These are phyloP conservation scores for Eryngium alpinum DNA, from an alignment of 140 eudicot genomes.

Conservation along the genomic window DNA sequence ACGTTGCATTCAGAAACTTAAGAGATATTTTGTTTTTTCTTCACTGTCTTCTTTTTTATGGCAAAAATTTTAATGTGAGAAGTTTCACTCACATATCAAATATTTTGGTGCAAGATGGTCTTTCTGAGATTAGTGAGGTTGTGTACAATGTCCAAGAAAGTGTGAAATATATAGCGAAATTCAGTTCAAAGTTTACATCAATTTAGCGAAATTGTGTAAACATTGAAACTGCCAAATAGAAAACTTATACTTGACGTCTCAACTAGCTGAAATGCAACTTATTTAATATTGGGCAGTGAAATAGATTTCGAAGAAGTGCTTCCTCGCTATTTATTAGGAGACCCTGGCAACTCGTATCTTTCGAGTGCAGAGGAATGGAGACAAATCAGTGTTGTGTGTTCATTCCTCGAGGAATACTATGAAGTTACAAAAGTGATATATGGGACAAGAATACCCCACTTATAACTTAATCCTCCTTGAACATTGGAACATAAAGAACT, in stretches of 20 bases:
- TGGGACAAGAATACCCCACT: background rate
- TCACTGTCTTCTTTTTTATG: background rate
- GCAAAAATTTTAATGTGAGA: background rate
- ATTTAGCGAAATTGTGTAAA: background rate
- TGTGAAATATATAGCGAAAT: background rate
- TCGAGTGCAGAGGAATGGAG: background rate
- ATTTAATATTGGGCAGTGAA: background rate
- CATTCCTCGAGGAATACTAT: background rate
- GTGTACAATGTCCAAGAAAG: background rate
- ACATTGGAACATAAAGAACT: background rate
- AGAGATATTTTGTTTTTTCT: background rate
- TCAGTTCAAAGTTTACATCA: background rate
- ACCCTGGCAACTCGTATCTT: background rate
- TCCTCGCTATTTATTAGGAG: background rate
- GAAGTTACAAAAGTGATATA: background rate
- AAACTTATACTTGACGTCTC: background rate
- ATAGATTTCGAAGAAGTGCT: background rate
- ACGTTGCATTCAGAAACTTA: background rate
- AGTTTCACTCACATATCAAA: background rate
- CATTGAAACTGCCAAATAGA: background rate
- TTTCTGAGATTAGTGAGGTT: background rate
- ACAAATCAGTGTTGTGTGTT: background rate
- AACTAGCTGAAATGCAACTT: background rate
- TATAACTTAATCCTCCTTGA: background rate
- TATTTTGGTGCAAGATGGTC: background rate